These are phyloP conservation scores for Metschnikowia lachancei DNA, from an alignment of 805 yeast species.

Conservation along the genomic window DNA sequence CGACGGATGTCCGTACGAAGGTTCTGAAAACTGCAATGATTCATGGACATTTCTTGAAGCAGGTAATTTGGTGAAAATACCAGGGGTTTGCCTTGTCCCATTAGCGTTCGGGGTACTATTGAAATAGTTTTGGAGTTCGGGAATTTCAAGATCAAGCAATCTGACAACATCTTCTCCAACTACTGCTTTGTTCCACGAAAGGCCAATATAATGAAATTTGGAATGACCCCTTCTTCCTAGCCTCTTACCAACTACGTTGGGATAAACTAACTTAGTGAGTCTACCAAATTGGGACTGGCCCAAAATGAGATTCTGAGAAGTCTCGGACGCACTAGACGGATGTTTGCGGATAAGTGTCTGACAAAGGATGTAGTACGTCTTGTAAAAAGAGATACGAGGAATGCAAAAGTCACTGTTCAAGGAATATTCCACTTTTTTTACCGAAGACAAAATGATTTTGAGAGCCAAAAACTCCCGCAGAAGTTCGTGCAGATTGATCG, in stretches of 20 bases:
- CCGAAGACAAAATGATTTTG: conserved; percentile 25
- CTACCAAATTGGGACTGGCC: conserved; percentile 44
- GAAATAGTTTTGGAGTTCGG: conserved; percentile 30
- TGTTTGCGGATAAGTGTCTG: conserved; percentile 36
- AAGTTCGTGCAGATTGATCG: conserved; percentile 41
- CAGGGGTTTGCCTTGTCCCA: too few relatives aligned
- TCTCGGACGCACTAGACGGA: conserved; percentile 33
- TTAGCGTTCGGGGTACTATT: background rate
- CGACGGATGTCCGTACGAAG: too few relatives aligned
- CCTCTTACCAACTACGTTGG: conserved; percentile 36
- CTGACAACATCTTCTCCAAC: conserved; percentile 29
- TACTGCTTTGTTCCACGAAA: conserved; percentile 38
- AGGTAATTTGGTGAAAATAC: too few relatives aligned
- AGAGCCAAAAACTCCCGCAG: conserved; percentile 41
- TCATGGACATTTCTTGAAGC: too few relatives aligned
- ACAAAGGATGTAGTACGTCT: conserved; percentile 40
- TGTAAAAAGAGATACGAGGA: conserved; percentile 41
- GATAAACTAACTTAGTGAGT: conserved; percentile 39
- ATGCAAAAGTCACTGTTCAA: background rate
- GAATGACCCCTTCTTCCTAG: conserved; percentile 45
- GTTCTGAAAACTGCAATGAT: too few relatives aligned
- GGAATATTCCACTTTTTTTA: conserved; percentile 16
- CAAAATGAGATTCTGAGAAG: conserved; percentile 32
- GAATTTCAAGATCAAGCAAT: conserved; percentile 34
- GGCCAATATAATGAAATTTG: conserved; percentile 42